Evolutionary conservation across 192 early-diverging fungal species (phyloP), one percentile per base, ranked within the genome.

Genomic region (Pilaira anomala): DNA sequence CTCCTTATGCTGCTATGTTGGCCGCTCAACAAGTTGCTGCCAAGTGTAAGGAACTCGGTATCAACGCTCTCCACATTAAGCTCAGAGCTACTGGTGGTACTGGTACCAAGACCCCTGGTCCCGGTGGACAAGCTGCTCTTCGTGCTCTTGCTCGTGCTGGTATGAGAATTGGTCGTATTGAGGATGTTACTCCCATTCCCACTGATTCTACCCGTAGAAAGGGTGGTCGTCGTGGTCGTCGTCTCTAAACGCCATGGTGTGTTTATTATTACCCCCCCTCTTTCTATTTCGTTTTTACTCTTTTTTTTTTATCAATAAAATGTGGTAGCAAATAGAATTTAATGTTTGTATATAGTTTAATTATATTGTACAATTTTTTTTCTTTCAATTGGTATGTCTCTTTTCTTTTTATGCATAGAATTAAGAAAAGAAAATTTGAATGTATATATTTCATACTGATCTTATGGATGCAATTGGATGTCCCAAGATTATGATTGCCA

Each of bases 221-320:
- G 91, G 97, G 97, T 80, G 97, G 97, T 91, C 94, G 97, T 75
- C 93, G 96, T 84, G 97, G 97, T 93, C 93, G 97, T 87, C 95
- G 97, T 85, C 80, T 93, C 76, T 93, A 82, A 86, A 74, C 69
- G 18, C 45, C 18, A 26, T 33, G 25, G n/a, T 6, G 9, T 48
- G 9, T 48, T 21, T 48, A 16, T 48, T 21, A 19, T 48, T 48
- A 16, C 46, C 21, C 21, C 5, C 16, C 16, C 21, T 12, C 7
- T 21, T 48, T 48, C 21, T n/a, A 48, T 48, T 48, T 9, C 16
- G 5, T 12, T 48, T 48, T 48, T 6, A 19, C 5, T 48, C 21
- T 16, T 48, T 13, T 48, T 21, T 48, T 12, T 48, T 16, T 48
- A 48, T 16, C 16, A 48, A n/a, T 19, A 48, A 48, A 48, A 19